These are phyloP conservation scores for Tricholoma saponaceum DNA, from an alignment of 768 basidiomycete species.

Conservation along the genomic window DNA sequence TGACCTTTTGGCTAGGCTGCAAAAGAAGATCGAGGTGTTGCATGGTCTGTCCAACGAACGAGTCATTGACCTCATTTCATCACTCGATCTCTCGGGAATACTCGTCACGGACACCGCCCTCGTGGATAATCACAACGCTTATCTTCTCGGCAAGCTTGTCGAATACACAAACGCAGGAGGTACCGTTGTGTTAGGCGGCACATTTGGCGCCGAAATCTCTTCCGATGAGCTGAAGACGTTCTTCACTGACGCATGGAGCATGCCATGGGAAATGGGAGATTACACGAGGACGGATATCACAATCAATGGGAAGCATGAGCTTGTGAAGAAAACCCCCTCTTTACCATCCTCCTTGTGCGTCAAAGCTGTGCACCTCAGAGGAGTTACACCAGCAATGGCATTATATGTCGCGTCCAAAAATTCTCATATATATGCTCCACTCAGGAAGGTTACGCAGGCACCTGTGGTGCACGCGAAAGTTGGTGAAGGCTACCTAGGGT, in stretches of 20 bases:
- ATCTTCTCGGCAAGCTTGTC: slow-evolving; percentile 19
- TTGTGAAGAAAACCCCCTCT: slow-evolving; percentile 10
- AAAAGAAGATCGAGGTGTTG: slow-evolving; percentile 16
- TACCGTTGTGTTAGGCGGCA: slow-evolving; percentile 24
- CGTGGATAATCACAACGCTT: slow-evolving; percentile 12
- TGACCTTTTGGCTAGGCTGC: slow-evolving; percentile 12
- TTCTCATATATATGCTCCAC: slow-evolving; percentile 1
- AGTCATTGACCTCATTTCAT: slow-evolving; percentile 18
- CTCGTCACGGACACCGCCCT: slow-evolving; percentile 26
- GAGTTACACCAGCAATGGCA: slow-evolving; percentile 16
- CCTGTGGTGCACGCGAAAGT: slow-evolving; percentile 22
- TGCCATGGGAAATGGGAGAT: slow-evolving; percentile 16
- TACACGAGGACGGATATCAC: slow-evolving; percentile 10
- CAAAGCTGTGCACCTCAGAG: slow-evolving; percentile 24
- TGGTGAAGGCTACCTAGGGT: slow-evolving; percentile 28
- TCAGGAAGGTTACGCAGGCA: slow-evolving; percentile 13
- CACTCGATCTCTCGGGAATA: slow-evolving; percentile 23
- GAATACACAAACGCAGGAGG: slow-evolving; percentile 25
- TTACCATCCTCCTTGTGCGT: slow-evolving; percentile 20
- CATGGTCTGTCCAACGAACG: slow-evolving; percentile 19
- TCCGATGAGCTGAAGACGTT: slow-evolving; percentile 14
- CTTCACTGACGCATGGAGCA: slow-evolving; percentile 16
- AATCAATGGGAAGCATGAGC: slow-evolving; percentile 13
- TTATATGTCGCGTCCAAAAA: slow-evolving; percentile 21
- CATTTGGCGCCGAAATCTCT: slow-evolving; percentile 16